Evolutionary conservation across 495 filamentous ascomycete species (phyloP).

Genomic region (Podospora didyma): DNA sequence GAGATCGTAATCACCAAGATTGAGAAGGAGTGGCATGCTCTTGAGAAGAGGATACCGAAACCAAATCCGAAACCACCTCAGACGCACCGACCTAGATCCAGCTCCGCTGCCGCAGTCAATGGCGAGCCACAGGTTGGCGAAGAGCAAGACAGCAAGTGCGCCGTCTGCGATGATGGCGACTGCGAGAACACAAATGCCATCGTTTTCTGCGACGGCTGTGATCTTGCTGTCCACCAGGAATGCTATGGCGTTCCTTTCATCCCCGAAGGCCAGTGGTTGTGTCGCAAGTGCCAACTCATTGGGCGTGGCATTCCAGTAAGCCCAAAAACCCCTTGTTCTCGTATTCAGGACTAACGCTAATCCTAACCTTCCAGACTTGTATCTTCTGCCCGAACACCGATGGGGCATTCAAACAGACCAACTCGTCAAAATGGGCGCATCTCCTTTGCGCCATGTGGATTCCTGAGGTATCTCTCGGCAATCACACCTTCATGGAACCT

Average conservation of each 20-base stretch:
- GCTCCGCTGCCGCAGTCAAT: constrained; percentile 87
- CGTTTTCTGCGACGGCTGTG: constrained; percentile 98
- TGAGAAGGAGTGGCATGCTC: constrained; percentile 95
- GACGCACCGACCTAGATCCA: constrained; percentile 83
- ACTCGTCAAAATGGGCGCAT: constrained; percentile 92
- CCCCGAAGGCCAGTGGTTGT: constrained; percentile 97
- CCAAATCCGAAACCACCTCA: constrained; percentile 93
- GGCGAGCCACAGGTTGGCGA: constrained; percentile 83
- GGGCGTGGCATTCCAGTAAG: constrained; percentile 81
- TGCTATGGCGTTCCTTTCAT: constrained; percentile 99
- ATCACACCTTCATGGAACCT: constrained; percentile 95
- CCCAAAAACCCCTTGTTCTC: constrained; percentile 17
- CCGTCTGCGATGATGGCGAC: constrained; percentile 96
- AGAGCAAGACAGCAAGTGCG: constrained; percentile 96
- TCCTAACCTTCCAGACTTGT: constrained; percentile 58
- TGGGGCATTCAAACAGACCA: constrained; percentile 97
- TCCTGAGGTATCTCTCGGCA: constrained; percentile 92
- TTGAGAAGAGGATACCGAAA: constrained; percentile 95
- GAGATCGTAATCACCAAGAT: constrained; percentile 98
- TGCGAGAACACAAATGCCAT: constrained; percentile 99
- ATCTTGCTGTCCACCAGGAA: constrained; percentile 96
- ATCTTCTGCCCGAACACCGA: constrained; percentile 98
- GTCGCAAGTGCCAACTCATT: constrained; percentile 92
- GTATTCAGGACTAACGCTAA: background rate
- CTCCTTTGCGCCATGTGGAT: constrained; percentile 98